Percentiles rank a stretch among this genome's conserved stretches.
phyloP scores from a whole-genome alignment of 345 rosid genomes.

The Xanthoceras sorbifolium region DNA sequence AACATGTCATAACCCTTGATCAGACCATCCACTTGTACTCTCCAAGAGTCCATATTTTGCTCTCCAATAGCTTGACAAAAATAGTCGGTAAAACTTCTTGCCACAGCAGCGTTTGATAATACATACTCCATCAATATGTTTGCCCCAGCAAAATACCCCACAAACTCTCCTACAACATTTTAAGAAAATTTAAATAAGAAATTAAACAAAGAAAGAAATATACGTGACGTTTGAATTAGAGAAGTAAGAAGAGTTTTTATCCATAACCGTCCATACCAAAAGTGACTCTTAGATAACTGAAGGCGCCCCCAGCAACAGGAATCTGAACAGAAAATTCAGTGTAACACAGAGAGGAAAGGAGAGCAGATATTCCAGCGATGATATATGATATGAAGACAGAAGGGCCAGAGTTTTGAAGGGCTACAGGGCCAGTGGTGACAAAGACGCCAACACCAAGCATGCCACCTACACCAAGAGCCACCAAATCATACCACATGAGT shows the following conservation, averaged over 20 bases:
- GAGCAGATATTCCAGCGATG: slow-evolving; percentile 80
- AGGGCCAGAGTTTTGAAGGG: slow-evolving; percentile 65
- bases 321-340: slow-evolving; percentile 89
- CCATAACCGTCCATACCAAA: slow-evolving; percentile 53
- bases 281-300: slow-evolving; percentile 89
- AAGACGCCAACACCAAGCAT: slow-evolving; percentile 97
- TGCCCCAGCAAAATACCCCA: slow-evolving; percentile 86
- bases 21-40: slow-evolving; percentile 65
- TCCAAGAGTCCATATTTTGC: slow-evolving; percentile 58
- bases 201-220: slow-evolving; percentile 13
- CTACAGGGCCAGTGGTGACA: slow-evolving; percentile 80
- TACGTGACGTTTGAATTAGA: not conserved
- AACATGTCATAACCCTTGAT: slow-evolving; percentile 64
- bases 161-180: slow-evolving; percentile 65
- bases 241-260: not conserved
- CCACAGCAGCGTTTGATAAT: slow-evolving; percentile 90
- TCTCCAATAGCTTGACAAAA: slow-evolving; percentile 67
- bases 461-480: slow-evolving; percentile 93
- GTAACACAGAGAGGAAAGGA: slow-evolving; percentile 90
- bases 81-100: slow-evolving; percentile 86
- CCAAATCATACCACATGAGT: slow-evolving; percentile 75
- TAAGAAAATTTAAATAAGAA: slow-evolving; percentile 18
- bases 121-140: slow-evolving; percentile 92
- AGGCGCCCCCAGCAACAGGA: slow-evolving; percentile 97
- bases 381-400: slow-evolving; percentile 83